A percentile compares a stretch with the other conserved stretches of the same genome.
Conservation (phyloP, 139 green algal genomes). For the Chlorella sp. region DNA sequence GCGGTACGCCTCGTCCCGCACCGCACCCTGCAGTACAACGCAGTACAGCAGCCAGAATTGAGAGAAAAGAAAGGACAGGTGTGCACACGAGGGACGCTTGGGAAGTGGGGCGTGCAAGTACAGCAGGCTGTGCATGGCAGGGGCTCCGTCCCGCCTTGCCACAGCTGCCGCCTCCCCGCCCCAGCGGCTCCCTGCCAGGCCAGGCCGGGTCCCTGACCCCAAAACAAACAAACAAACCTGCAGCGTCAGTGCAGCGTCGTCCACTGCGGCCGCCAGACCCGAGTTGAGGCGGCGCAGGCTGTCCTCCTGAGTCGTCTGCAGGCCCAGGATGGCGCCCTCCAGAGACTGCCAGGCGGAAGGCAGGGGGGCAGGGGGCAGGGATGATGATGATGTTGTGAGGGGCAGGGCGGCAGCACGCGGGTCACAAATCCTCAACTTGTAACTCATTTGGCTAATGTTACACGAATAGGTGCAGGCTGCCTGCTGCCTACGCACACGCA, state of each 20-base stretch:
- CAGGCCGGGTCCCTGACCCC: background rate
- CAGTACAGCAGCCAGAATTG: background rate
- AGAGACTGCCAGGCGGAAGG: background rate
- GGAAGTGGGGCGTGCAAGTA: background rate
- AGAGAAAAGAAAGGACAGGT: background rate
- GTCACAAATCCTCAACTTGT: too few relatives aligned
- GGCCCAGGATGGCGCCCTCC: conserved; percentile 33
- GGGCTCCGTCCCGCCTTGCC: too few relatives aligned
- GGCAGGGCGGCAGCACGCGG: too few relatives aligned
- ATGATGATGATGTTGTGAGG: background rate
- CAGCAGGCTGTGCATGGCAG: too few relatives aligned
- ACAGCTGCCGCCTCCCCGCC: background rate
- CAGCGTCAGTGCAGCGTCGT: conserved; percentile 23
- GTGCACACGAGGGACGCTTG: background rate
- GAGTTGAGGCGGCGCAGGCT: conserved; percentile 5
- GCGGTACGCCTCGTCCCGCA: conserved; percentile 34
- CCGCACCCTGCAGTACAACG: conserved; percentile 35
- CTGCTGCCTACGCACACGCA: too few relatives aligned
- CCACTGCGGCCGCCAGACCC: conserved; percentile 29
- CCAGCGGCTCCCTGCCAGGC: too few relatives aligned
- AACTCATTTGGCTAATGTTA: too few relatives aligned
- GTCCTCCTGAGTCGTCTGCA: conserved; percentile 43
- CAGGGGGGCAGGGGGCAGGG: background rate
- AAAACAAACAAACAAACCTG: too few relatives aligned
- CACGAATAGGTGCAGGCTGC: too few relatives aligned